Evolutionary conservation across 306 rosid species (phyloP).

Genomic region (Corylus avellana): DNA sequence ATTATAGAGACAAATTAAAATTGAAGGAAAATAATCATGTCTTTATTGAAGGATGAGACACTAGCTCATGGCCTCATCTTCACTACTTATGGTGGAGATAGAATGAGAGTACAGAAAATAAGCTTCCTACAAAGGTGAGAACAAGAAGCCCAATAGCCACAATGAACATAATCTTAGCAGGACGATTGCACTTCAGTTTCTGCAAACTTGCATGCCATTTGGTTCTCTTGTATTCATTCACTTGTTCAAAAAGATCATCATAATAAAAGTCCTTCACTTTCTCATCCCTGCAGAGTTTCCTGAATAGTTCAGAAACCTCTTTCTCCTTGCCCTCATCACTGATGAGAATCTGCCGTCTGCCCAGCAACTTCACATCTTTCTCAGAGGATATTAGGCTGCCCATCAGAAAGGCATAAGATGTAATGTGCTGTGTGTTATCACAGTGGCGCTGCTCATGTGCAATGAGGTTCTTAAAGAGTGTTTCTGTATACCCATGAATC

Average conservation of each 20-base stretch:
- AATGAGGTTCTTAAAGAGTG: slow-evolving; percentile 49
- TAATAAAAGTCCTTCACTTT: slow-evolving; percentile 32
- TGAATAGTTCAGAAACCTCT: slow-evolving; percentile 23
- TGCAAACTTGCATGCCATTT: slow-evolving; percentile 17
- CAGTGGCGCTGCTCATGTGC: slow-evolving; percentile 45
- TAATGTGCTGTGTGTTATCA: slow-evolving; percentile 34
- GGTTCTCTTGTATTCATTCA: slow-evolving; percentile 12
- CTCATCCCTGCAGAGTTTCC: slow-evolving; percentile 22
- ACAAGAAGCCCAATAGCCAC: slow-evolving; percentile 28
- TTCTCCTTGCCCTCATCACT: slow-evolving; percentile 14
- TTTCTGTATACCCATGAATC: slow-evolving; percentile 24
- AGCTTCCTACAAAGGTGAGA: slow-evolving; percentile 30
- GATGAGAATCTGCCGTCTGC: slow-evolving; percentile 27
- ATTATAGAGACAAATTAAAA: background rate
- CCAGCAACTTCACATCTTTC: slow-evolving; percentile 41
- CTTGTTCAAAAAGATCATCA: slow-evolving; percentile 36
- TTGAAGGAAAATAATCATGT: background rate
- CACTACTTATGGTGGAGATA: slow-evolving; percentile 18
- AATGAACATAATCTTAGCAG: background rate
- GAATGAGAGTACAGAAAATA: slow-evolving; percentile 36
- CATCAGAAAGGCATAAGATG: slow-evolving; percentile 52
- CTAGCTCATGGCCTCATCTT: background rate
- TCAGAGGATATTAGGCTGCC: slow-evolving; percentile 25
- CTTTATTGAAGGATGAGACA: background rate
- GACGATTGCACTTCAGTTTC: background rate